Evolutionary conservation across 1,284 basidiomycete species (phyloP), one percentile per base, ranked within the genome.

Genomic region (Rhodotorula glutinis): DNA sequence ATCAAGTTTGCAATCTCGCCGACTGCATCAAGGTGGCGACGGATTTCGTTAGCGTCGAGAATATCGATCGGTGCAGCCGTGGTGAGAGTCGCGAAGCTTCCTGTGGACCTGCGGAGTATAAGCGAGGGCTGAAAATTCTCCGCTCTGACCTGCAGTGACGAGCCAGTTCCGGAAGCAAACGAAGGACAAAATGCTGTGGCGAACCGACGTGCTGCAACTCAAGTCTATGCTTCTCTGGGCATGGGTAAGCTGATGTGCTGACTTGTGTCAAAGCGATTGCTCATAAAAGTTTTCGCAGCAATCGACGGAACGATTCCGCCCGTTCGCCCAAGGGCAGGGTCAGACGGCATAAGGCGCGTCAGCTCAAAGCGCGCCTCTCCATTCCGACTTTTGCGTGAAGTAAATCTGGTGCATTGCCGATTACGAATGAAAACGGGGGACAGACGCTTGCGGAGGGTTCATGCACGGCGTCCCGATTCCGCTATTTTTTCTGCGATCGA

Each of bases 1-100:
- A 68, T 44, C 72, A 90, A 85, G 89, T 91, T 11, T 86, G 87
- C 76, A 93, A 94, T 76, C 80, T 94, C 43, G 83, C 91, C 17
- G 92, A 96, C 78, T 95, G 91, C 77, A 88, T 97, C 81, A 97
- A 97, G 81, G 90, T 96, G 56, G 93, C 94, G n/a, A 84, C 90
- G 72, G 93, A 98, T 80, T 98, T 94, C 80, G 91, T 97, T 71
- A 91, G 89, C 80, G 88, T 91, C 21, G 90, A 97, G 80, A 96
- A 95, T 76, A 87, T 96, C 46, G 82, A 82, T 61, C 44, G 70
- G n/a, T 73, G 72, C 33, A 67, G 67, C 67, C 62, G 57, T 21
- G 62, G 71, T 71, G 33, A 17, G 69, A 43, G n/a, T 17, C 23
- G 13, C 17, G 11, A 14, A n/a, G n/a, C n/a, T n/a, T 9, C n/a